Percentiles rank a stretch among this genome's conserved stretches.
Evolutionary conservation across 768 basidiomycete species (phyloP).

Genomic region (Hysterangium stoloniferum): DNA sequence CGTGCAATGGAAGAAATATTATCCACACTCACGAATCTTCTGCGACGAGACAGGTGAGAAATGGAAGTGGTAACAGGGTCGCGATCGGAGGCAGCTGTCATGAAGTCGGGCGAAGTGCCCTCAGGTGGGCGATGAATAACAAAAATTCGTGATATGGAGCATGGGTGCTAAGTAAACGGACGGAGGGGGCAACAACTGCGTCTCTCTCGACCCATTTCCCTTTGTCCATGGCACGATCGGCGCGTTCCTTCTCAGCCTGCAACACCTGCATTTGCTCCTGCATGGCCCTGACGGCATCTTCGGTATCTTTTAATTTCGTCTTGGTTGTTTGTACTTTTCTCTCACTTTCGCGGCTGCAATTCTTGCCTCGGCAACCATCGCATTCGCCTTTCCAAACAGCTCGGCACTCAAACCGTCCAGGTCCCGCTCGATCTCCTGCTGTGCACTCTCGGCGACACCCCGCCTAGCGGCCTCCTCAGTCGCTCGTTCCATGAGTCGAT

Average conservation of each 20-base stretch:
- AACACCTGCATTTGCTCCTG: conserved; percentile 78
- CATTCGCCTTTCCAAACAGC: conserved; percentile 89
- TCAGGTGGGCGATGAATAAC: conserved; percentile 68
- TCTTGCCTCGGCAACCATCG: conserved; percentile 95
- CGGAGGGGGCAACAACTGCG: conserved; percentile 19
- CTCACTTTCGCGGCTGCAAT: conserved; percentile 50
- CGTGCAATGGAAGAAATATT: conserved; percentile 15
- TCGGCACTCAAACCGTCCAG: conserved; percentile 88
- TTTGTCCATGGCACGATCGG: conserved; percentile 54
- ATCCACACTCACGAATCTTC: conserved; percentile 75
- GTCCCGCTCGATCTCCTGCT: conserved; percentile 82
- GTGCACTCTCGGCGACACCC: conserved; percentile 83
- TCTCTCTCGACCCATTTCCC: conserved; percentile 57
- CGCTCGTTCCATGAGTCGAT: conserved; percentile 88
- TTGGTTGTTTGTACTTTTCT: conserved; percentile 73
- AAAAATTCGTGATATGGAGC: conserved; percentile 75
- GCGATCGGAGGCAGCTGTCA: conserved; percentile 58
- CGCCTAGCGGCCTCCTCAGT: conserved; percentile 89
- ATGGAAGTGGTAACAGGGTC: conserved; percentile 69
- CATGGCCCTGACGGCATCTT: conserved; percentile 79
- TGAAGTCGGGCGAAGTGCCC: conserved; percentile 56
- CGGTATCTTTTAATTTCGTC: conserved; percentile 68
- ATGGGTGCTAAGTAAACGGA: conserved; percentile 61
- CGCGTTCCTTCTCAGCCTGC: conserved; percentile 55
- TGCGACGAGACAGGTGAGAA: conserved; percentile 60